These are phyloP conservation scores for Hypoxylon sp. DNA, from an alignment of 2,329 filamentous ascomycete genomes.

Conservation along the genomic window DNA sequence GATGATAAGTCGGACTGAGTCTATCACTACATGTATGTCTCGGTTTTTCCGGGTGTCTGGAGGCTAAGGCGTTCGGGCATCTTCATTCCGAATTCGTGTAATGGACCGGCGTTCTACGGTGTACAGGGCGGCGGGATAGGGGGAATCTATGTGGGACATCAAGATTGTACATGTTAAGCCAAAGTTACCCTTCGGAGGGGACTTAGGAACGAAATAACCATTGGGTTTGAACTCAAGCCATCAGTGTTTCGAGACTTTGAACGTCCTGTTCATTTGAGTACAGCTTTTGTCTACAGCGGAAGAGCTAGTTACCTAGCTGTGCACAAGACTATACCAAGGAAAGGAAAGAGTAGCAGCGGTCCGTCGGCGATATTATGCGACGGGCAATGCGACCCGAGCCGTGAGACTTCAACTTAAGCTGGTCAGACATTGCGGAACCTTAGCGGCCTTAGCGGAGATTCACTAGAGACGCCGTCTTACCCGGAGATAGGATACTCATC, in stretches of 20 bases:
- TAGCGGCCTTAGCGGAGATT: conserved; percentile 19
- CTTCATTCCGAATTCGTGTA: conserved; percentile 15
- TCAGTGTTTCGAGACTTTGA: neutral
- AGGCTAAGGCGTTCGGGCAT: conserved; percentile 24
- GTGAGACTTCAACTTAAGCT: conserved; percentile 1
- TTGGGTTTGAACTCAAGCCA: neutral
- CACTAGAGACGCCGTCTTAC: conserved; percentile 14
- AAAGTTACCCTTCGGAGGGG: conserved; percentile 10
- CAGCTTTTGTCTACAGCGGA: too few relatives aligned
- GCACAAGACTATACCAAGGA: neutral
- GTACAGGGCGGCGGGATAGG: conserved; percentile 18
- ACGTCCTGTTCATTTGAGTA: neutral
- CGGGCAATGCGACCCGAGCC: conserved; percentile 4
- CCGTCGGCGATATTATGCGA: conserved; percentile 4
- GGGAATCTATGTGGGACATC: conserved; percentile 18
- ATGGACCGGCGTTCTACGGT: conserved; percentile 28
- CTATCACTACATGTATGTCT: neutral
- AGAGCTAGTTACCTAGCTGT: neutral
- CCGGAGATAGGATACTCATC: neutral
- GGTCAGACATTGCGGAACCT: conserved; percentile 13
- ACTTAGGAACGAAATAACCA: conserved; percentile 7
- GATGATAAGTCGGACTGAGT: conserved; percentile 9
- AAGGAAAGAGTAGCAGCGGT: neutral
- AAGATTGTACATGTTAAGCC: conserved; percentile 27
- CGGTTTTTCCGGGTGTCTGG: neutral